Conservation (phyloP, 169 alveolate species). For the Eimeria falciformis region DNA sequence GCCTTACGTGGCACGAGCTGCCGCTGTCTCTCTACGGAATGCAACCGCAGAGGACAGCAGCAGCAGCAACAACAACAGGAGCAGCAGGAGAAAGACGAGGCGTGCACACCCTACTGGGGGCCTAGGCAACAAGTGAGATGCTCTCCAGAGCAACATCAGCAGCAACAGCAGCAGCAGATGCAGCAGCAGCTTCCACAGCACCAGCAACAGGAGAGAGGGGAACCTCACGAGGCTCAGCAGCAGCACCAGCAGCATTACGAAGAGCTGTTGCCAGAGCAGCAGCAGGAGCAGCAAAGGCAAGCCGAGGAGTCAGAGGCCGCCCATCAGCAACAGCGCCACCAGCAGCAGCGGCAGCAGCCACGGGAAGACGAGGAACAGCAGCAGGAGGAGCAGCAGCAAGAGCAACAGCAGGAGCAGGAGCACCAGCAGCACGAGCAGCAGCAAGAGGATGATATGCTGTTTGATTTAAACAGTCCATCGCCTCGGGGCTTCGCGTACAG, state of each 20-base stretch:
- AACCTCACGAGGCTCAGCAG: not conserved
- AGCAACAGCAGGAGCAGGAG: slow-evolving; percentile 18
- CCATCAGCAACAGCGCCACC: not conserved
- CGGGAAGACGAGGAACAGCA: not conserved
- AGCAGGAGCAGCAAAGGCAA: not conserved
- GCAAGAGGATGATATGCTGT: not conserved
- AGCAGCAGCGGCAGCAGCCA: not conserved
- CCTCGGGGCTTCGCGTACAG: slow-evolving; percentile 32
- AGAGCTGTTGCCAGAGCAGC: not conserved
- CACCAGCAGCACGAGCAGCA: slow-evolving; percentile 9
- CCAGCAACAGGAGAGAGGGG: not conserved
- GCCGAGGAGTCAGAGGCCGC: not conserved
- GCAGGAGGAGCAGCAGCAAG: slow-evolving; percentile 16
- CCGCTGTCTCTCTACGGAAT: slow-evolving; percentile 47
- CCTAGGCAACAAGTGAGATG: not conserved
- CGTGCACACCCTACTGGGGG: too few relatives aligned
- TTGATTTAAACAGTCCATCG: not conserved
- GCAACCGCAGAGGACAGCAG: slow-evolving; percentile 51
- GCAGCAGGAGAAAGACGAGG: not conserved
- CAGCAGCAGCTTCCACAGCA: not conserved
- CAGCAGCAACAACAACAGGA: slow-evolving; percentile 22
- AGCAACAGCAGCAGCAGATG: not conserved
- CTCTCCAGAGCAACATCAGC: not conserved
- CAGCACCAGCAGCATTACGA: not conserved
- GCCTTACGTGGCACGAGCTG: slow-evolving; percentile 34